phyloP scores from a whole-genome alignment of 2,329 filamentous ascomycete genomes.

The Ophiostoma australiae region DNA sequence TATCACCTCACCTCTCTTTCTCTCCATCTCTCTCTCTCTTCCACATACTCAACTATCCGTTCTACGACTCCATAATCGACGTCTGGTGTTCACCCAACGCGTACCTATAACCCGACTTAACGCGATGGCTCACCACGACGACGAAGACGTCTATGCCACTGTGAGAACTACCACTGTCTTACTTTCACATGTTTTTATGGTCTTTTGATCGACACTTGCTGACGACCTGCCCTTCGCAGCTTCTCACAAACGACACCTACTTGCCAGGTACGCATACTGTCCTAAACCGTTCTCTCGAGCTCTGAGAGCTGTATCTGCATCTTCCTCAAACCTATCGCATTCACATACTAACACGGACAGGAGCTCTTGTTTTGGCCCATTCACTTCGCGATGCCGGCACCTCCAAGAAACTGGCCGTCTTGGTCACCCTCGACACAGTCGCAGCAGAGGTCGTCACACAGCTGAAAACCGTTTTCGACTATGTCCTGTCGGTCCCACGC shows the following conservation, averaged over 20 bases:
- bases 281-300: not conserved
- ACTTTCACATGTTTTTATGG: conserved; percentile 2
- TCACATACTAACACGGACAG: conserved; percentile 42
- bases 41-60: not conserved
- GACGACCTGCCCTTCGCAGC: conserved; percentile 48
- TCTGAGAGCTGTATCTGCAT: not conserved
- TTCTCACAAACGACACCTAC: conserved; percentile 87
- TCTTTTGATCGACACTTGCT: conserved; percentile 14
- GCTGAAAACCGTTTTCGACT: conserved; percentile 80
- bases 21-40: not conserved
- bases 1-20: not conserved
- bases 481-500: conserved; percentile 76
- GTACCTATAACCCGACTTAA: conserved; percentile 23
- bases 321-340: not conserved
- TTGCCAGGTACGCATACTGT: conserved; percentile 65
- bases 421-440: conserved; percentile 77
- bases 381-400: conserved; percentile 88
- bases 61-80: not conserved
- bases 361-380: conserved; percentile 88
- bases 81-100: conserved; percentile 15
- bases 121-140: conserved; percentile 39
- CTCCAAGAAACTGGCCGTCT: conserved; percentile 74
- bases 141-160: conserved; percentile 53
- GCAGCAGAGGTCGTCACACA: conserved; percentile 69
- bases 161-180: conserved; percentile 36